phyloP scores from a whole-genome alignment of 768 basidiomycete species.

The Tulasnella sp. region DNA sequence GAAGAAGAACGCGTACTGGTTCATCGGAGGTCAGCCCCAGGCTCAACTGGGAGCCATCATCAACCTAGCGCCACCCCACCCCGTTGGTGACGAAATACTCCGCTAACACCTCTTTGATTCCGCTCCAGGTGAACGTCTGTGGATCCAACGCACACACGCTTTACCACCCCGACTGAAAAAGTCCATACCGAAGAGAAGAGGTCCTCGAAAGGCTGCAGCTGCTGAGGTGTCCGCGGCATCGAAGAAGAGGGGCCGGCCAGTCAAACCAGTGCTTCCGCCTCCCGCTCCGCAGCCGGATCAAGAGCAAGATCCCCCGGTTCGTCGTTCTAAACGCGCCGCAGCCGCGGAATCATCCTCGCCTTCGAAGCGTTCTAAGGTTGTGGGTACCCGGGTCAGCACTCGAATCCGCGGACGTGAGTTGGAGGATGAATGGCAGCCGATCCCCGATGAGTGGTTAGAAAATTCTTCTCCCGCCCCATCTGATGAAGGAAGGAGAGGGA shows the following conservation, averaged over 20 bases:
- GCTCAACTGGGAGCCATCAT: not conserved
- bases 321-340: constrained; percentile 11
- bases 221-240: not conserved
- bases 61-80: too few relatives aligned
- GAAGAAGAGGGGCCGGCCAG: constrained; percentile 7
- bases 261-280: not conserved
- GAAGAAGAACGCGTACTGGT: constrained; percentile 18
- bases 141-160: constrained; percentile 15
- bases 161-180: constrained; percentile 9
- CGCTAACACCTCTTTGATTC: not conserved
- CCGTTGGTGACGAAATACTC: not conserved
- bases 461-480: not conserved
- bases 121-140: constrained; percentile 10
- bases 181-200: constrained; percentile 3
- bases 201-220: not conserved
- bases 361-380: constrained; percentile 4
- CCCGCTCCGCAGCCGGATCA: not conserved
- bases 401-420: constrained; percentile 1
- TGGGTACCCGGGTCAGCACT: constrained; percentile 10
- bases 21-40: constrained; percentile 12
- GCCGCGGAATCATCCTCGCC: not conserved
- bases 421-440: constrained; percentile 16
- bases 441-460: constrained; percentile 16
- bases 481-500: constrained; percentile 7
- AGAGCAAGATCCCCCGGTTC: not conserved